A percentile compares a stretch with the other conserved stretches of the same genome.
Conservation (phyloP, 495 filamentous ascomycete species). For the Neurospora tetrasperma region DNA sequence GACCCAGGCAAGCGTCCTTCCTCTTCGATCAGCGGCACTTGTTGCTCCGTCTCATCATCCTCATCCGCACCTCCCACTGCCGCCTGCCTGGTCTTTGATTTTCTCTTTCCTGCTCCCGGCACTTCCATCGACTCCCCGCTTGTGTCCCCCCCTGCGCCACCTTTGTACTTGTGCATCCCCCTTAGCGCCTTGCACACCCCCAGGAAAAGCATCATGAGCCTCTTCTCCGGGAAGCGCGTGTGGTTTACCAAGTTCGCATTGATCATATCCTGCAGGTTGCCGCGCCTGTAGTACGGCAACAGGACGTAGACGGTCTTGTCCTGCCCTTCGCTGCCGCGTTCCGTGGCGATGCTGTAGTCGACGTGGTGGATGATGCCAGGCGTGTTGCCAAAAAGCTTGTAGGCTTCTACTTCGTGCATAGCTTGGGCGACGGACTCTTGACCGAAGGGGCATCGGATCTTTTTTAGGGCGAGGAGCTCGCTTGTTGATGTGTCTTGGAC, state of each 20-base stretch:
- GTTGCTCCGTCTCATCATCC: constrained; percentile 62
- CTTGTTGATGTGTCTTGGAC: constrained; percentile 79
- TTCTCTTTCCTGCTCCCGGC: constrained; percentile 31
- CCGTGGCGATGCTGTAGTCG: constrained; percentile 59
- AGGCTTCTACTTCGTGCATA: constrained; percentile 94
- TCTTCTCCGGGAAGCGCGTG: constrained; percentile 78
- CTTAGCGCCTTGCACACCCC: constrained; percentile 82
- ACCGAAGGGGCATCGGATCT: constrained; percentile 94
- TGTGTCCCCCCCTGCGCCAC: constrained; percentile 25
- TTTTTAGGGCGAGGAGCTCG: constrained; percentile 88
- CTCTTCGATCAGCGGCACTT: constrained; percentile 72
- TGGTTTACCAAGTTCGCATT: constrained; percentile 98
- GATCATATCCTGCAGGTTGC: constrained; percentile 95
- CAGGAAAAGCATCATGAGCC: constrained; percentile 80
- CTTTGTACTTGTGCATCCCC: constrained; percentile 81
- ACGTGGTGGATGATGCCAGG: constrained; percentile 83
- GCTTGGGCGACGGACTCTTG: constrained; percentile 90
- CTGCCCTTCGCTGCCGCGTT: constrained; percentile 45
- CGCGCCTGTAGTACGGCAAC: constrained; percentile 86
- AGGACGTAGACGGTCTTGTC: constrained; percentile 95
- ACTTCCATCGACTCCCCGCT: constrained; percentile 41
- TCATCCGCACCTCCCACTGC: constrained; percentile 37
- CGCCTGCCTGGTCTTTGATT: constrained; percentile 46
- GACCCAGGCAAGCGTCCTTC: constrained; percentile 68
- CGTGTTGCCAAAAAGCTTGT: constrained; percentile 74